These are phyloP conservation scores for Colletotrichum tofieldiae DNA, from an alignment of 2,329 filamentous ascomycete species.

Conservation along the genomic window DNA sequence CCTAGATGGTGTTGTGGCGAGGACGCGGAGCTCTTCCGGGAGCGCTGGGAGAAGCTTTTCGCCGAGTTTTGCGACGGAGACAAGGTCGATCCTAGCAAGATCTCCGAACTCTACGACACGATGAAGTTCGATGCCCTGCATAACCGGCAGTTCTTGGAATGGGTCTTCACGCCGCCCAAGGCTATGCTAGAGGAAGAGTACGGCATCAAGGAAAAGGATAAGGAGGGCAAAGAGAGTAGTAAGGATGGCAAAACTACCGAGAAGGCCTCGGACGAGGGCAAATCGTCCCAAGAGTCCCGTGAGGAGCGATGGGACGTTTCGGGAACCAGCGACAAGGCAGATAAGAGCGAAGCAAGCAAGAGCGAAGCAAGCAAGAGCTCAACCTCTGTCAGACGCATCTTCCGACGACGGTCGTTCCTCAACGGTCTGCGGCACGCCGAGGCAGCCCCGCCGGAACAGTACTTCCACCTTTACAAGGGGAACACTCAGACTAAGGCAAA, in stretches of 20 bases:
- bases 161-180: conserved; percentile 93
- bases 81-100: conserved; percentile 98
- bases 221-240: conserved; percentile 45
- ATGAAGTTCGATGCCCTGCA: conserved; percentile 99
- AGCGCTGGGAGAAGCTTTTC: conserved; percentile 99
- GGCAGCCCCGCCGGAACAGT: conserved; percentile 76
- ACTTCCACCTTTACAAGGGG: conserved; percentile 92
- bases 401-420: conserved; percentile 74
- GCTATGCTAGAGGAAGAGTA: conserved; percentile 83
- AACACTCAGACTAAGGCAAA: conserved; percentile 83
- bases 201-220: conserved; percentile 56
- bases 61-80: conserved; percentile 96
- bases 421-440: conserved; percentile 67
- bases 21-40: conserved; percentile 93
- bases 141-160: conserved; percentile 96
- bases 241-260: conserved; percentile 54
- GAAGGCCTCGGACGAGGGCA: conserved; percentile 60
- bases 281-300: conserved; percentile 55
- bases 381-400: conserved; percentile 64
- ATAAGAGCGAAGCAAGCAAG: conserved; percentile 55
- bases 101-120: conserved; percentile 97
- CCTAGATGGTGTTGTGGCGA: conserved; percentile 96
- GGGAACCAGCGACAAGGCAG: conserved; percentile 59
- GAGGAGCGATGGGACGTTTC: conserved; percentile 51
- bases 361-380: conserved; percentile 51